Conservation (phyloP, 2,329 filamentous ascomycete species). For the Pseudogymnoascus sp. region DNA sequence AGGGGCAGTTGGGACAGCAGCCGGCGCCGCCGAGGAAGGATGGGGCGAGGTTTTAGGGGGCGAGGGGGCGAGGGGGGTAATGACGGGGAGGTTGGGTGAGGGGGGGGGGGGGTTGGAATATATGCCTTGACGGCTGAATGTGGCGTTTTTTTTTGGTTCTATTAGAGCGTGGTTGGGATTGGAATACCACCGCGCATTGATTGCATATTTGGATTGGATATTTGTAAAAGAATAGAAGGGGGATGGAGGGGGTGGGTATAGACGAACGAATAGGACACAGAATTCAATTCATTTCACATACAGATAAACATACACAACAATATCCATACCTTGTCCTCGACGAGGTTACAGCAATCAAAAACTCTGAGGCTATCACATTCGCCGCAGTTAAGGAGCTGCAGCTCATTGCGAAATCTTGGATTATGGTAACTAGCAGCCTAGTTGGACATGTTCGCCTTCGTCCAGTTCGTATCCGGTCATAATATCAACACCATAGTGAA, state of each 20-base stretch:
- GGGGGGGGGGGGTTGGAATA: background rate
- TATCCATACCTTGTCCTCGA: too few relatives aligned
- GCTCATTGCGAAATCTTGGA: too few relatives aligned
- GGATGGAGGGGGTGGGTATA: background rate
- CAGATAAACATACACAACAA: too few relatives aligned
- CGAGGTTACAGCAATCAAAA: too few relatives aligned
- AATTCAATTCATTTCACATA: background rate
- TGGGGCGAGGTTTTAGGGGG: background rate
- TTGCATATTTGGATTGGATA: background rate
- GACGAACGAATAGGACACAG: background rate
- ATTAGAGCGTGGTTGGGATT: background rate
- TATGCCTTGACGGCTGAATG: background rate
- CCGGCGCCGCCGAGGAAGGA: background rate
- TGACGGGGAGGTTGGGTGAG: background rate
- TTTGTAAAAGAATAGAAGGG: background rate
- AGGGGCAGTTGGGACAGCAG: background rate
- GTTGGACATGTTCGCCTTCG: too few relatives aligned
- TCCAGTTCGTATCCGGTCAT: too few relatives aligned
- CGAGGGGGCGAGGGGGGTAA: background rate
- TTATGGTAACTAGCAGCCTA: too few relatives aligned
- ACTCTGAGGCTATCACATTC: too few relatives aligned
- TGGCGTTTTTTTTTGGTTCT: background rate
- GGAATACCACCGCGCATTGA: background rate
- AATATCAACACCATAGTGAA: too few relatives aligned
- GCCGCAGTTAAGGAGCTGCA: too few relatives aligned